A percentile compares a stretch with the other conserved stretches of the same genome.
Evolutionary conservation across 163 green algal genomes (phyloP).

Genomic region (Smithsoniella earleae): DNA sequence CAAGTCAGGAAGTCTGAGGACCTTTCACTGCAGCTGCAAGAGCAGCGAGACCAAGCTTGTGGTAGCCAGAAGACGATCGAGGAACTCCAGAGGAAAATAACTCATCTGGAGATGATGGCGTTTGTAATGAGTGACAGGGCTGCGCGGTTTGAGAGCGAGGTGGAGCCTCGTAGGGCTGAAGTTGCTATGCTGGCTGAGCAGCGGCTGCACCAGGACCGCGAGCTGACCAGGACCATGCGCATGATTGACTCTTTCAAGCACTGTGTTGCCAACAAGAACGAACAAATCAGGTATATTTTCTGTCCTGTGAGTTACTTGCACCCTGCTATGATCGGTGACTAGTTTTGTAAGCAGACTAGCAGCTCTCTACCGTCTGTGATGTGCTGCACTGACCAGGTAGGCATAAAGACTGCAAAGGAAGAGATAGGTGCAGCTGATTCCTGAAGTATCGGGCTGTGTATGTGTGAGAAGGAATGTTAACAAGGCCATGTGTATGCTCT

Average conservation of each 20-base stretch:
- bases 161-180: neutral
- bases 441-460: no score
- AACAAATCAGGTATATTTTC: conserved; percentile 8
- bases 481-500: no score
- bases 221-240: neutral
- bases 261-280: neutral
- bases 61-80: neutral
- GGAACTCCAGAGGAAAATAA: neutral
- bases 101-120: neutral
- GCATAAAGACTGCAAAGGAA: no score
- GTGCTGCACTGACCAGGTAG: no score
- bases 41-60: neutral
- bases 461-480: no score
- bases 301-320: no score
- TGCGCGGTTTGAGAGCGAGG: neutral
- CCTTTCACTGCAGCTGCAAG: neutral
- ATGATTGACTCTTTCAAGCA: conserved; percentile 1
- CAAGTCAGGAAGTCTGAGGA: neutral
- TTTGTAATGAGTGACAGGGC: conserved; percentile 22
- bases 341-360: no score
- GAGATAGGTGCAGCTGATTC: no score
- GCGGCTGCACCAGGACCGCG: neutral
- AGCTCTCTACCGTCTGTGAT: no score
- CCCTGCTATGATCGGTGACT: no score
- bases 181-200: conserved; percentile 8